Percentiles rank a stretch among this genome's conserved stretches.
Conservation (phyloP, 768 basidiomycete species). For the Solioccasus polychromus region DNA sequence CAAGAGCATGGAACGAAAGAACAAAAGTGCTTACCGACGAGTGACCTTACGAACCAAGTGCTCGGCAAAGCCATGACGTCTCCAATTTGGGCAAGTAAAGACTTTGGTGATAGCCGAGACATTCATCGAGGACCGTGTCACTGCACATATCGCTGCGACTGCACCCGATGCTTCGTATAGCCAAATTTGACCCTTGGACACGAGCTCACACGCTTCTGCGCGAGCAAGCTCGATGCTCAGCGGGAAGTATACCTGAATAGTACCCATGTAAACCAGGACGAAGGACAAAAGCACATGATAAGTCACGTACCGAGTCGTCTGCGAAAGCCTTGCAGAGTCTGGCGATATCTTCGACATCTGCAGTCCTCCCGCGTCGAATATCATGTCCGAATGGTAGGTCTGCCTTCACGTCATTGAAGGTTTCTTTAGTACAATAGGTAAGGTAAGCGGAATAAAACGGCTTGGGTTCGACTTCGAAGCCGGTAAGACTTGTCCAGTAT, state of each 20-base stretch:
- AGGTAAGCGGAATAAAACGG: constrained; percentile 53
- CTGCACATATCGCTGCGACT: constrained; percentile 52
- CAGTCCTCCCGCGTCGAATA: constrained; percentile 36
- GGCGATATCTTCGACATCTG: constrained; percentile 41
- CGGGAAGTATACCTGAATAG: constrained; percentile 44
- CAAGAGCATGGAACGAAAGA: background rate
- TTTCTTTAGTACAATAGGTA: constrained; percentile 41
- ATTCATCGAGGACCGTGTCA: constrained; percentile 47
- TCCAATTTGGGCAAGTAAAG: constrained; percentile 45
- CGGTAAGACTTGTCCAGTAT: constrained; percentile 43
- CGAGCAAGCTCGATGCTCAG: constrained; percentile 38
- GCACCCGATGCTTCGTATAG: constrained; percentile 43
- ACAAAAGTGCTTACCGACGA: constrained; percentile 32
- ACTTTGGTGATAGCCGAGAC: constrained; percentile 60
- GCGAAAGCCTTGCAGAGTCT: constrained; percentile 51
- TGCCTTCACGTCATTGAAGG: constrained; percentile 29
- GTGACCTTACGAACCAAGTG: constrained; percentile 49
- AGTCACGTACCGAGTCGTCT: constrained; percentile 45
- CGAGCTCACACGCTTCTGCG: constrained; percentile 45
- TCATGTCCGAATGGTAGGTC: constrained; percentile 33
- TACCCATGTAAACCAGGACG: constrained; percentile 4
- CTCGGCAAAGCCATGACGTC: constrained; percentile 49
- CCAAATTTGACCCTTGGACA: constrained; percentile 50
- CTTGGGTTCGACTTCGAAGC: constrained; percentile 34
- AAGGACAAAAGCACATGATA: background rate